These are phyloP conservation scores for Trametes cubensis DNA, from an alignment of 768 basidiomycete species.

Conservation along the genomic window DNA sequence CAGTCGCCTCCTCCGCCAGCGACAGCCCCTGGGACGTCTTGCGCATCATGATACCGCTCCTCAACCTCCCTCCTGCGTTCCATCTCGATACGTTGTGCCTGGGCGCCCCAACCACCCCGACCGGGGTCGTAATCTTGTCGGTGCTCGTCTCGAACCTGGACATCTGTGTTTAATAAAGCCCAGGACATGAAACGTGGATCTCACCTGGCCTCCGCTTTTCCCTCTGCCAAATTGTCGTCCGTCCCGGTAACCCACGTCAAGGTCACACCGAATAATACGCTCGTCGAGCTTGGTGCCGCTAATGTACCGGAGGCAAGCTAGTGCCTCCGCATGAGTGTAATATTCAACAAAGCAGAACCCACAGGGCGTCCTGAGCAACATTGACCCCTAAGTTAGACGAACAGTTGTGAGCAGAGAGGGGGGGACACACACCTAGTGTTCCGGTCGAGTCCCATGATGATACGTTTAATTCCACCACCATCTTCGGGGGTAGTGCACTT, in stretches of 20 bases:
- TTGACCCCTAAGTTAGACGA: neutral
- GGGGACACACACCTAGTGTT: constrained; percentile 75
- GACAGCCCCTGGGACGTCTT: constrained; percentile 78
- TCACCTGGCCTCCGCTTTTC: constrained; percentile 91
- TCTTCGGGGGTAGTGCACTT: constrained; percentile 89
- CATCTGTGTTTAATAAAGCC: constrained; percentile 13
- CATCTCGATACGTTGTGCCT: constrained; percentile 71
- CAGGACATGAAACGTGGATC: neutral
- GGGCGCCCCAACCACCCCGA: constrained; percentile 93
- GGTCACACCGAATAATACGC: constrained; percentile 95
- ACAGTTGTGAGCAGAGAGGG: constrained; percentile 10
- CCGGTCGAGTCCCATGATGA: constrained; percentile 93
- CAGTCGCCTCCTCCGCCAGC: constrained; percentile 86
- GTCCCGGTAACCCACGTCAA: constrained; percentile 96
- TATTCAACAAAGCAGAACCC: constrained; percentile 97
- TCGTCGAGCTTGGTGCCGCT: constrained; percentile 99
- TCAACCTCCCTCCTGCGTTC: constrained; percentile 82
- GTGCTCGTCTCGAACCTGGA: constrained; percentile 86
- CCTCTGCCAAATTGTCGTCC: constrained; percentile 97
- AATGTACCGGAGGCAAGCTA: constrained; percentile 90
- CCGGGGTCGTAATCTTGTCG: constrained; percentile 96
- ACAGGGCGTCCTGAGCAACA: constrained; percentile 71
- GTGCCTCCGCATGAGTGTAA: constrained; percentile 91
- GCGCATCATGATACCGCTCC: constrained; percentile 81
- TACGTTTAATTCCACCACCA: constrained; percentile 88